Conservation (phyloP, 2,329 filamentous ascomycete genomes). For the Trichoderma atroviride region DNA sequence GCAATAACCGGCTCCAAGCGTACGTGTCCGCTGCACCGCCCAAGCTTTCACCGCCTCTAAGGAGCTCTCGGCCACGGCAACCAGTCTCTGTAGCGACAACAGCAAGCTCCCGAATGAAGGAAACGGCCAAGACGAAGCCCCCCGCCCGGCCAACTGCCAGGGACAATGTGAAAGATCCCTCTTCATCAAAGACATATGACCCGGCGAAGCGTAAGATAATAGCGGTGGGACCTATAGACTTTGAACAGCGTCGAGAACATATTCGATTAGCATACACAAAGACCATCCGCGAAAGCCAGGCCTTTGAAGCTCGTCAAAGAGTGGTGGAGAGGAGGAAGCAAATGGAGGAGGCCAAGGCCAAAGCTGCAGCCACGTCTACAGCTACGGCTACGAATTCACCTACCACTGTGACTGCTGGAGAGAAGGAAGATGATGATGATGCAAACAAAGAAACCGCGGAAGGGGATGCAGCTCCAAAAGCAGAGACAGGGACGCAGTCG, state of each 20-base stretch:
- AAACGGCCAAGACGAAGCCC: conserved; percentile 59
- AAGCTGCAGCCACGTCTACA: conserved; percentile 37
- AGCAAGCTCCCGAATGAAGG: conserved; percentile 68
- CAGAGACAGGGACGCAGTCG: neutral
- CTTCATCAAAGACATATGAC: conserved; percentile 43
- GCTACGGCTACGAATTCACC: conserved; percentile 4
- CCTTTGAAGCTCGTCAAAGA: conserved; percentile 55
- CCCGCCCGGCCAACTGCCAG: conserved; percentile 41
- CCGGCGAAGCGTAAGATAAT: conserved; percentile 54
- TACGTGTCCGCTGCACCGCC: conserved; percentile 70
- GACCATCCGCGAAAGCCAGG: conserved; percentile 75
- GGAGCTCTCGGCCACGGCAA: conserved; percentile 80
- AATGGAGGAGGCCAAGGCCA: conserved; percentile 49
- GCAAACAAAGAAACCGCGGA: neutral
- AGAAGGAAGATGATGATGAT: conserved; percentile 5
- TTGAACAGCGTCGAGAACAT: conserved; percentile 76
- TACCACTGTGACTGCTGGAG: conserved; percentile 6
- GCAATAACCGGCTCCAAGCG: conserved; percentile 66
- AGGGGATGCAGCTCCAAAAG: conserved; percentile 1
- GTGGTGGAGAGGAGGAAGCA: conserved; percentile 54
- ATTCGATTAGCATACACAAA: conserved; percentile 86
- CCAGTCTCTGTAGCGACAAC: conserved; percentile 75
- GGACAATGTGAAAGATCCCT: conserved; percentile 33
- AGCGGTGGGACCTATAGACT: conserved; percentile 76
- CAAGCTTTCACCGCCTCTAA: conserved; percentile 75